These are phyloP conservation scores for Globisporangium abappressorium DNA, from an alignment of 352 stramenopile species.

Conservation along the genomic window DNA sequence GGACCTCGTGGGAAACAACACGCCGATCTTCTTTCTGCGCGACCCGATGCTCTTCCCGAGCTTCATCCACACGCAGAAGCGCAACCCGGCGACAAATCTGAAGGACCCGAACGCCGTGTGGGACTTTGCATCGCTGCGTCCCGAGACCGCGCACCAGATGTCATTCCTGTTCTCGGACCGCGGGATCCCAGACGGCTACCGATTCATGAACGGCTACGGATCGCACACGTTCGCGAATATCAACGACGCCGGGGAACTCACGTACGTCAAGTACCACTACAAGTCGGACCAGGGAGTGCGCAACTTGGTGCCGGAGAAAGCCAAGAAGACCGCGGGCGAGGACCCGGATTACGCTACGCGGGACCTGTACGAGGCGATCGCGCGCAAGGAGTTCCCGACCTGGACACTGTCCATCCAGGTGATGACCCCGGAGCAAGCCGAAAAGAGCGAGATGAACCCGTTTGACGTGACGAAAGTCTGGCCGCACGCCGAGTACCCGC, in stretches of 20 bases:
- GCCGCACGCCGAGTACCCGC: conserved; percentile 81
- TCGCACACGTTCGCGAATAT: conserved; percentile 91
- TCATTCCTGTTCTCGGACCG: conserved; percentile 88
- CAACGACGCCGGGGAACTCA: conserved; percentile 65
- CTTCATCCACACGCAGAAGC: conserved; percentile 94
- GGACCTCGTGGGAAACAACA: conserved; percentile 93
- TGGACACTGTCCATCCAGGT: conserved; percentile 92
- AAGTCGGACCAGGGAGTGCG: conserved; percentile 90
- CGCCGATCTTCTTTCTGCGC: conserved; percentile 92
- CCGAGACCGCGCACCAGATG: conserved; percentile 88
- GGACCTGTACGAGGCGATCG: conserved; percentile 91
- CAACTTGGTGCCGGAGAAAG: conserved; percentile 81
- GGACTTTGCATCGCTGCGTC: conserved; percentile 91
- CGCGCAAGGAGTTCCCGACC: conserved; percentile 65
- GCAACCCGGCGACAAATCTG: conserved; percentile 82
- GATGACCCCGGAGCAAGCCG: conserved; percentile 81
- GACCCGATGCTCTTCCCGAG: conserved; percentile 91
- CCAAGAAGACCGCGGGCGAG: conserved; percentile 51
- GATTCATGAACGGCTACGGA: conserved; percentile 92
- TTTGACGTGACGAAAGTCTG: conserved; percentile 95
- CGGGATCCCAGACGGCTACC: conserved; percentile 85
- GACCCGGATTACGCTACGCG: conserved; percentile 89
- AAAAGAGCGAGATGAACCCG: conserved; percentile 66
- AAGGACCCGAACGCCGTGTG: conserved; percentile 89
- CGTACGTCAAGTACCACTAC: conserved; percentile 94